phyloP scores from a whole-genome alignment of 2,329 filamentous ascomycete species.

The Microdochium nivale region DNA sequence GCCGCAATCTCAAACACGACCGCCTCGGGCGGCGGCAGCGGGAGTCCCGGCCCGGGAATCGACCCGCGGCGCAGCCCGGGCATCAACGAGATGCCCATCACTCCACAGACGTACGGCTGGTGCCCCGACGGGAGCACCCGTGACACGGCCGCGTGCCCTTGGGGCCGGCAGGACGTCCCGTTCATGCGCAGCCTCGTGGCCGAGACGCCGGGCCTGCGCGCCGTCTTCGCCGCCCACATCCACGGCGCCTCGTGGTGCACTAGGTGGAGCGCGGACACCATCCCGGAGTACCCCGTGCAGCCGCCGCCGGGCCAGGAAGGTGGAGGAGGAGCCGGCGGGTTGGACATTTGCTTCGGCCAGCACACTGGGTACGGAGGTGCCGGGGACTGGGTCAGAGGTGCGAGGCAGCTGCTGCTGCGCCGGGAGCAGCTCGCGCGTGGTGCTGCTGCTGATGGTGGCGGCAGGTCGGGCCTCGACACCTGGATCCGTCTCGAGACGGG shows the following conservation, averaged over 20 bases:
- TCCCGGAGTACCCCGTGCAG: no score
- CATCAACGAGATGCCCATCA: constrained; percentile 20
- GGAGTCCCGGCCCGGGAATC: constrained; percentile 8
- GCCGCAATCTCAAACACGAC: no score
- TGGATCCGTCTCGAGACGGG: constrained; percentile 44
- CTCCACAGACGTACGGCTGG: constrained; percentile 23
- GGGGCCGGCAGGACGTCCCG: constrained; percentile 35
- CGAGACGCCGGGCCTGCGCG: constrained; percentile 37
- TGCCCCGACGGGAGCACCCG: constrained; percentile 13
- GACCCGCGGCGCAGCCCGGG: constrained; percentile 20
- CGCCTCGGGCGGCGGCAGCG: no score
- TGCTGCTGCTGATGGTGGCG: no score
- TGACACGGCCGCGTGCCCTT: constrained; percentile 13
- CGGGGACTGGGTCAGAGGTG: constrained; percentile 25
- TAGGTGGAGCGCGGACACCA: no score
- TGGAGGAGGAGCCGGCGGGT: constrained; percentile 30
- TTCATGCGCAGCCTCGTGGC: constrained; percentile 47
- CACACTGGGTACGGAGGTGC: constrained; percentile 43
- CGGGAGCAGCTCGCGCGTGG: constrained; percentile 9
- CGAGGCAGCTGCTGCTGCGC: constrained; percentile 29
- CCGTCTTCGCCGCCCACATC: constrained; percentile 30
- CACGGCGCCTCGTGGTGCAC: no score
- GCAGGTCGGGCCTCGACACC: constrained; percentile 28
- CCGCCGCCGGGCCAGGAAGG: no score
- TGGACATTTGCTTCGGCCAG: constrained; percentile 26